Evolutionary conservation across 2,329 filamentous ascomycete species (phyloP).

Genomic region (Cucurbitaria berberidis): DNA sequence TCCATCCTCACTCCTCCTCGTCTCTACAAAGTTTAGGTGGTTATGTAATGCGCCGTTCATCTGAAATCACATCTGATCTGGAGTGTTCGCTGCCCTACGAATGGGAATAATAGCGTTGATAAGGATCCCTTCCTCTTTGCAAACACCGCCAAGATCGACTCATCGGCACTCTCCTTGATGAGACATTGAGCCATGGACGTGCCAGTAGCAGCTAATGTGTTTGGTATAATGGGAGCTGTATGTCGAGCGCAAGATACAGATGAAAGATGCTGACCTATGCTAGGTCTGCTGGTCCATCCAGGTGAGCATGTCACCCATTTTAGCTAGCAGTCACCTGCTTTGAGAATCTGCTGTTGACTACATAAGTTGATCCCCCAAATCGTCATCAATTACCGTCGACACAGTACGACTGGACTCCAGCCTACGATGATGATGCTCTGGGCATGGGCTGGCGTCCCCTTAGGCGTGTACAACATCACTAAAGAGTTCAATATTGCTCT

Average conservation of each 20-base stretch:
- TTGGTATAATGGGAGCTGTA: conserved; percentile 66
- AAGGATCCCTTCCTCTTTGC: not conserved
- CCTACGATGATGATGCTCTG: conserved; percentile 76
- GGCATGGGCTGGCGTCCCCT: conserved; percentile 70
- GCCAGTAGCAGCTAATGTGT: conserved; percentile 62
- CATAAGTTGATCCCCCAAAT: conserved; percentile 71
- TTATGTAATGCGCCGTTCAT: not conserved
- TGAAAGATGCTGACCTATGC: conserved; percentile 10
- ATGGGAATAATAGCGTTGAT: not conserved
- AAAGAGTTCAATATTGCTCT: conserved; percentile 61
- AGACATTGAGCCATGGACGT: conserved; percentile 55
- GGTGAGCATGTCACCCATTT: conserved; percentile 42
- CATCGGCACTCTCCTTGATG: not conserved
- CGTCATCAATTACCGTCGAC: conserved; percentile 69
- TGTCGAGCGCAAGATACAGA: conserved; percentile 10
- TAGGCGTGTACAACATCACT: conserved; percentile 67
- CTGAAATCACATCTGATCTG: not conserved
- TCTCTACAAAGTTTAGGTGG: not conserved
- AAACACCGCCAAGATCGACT: not conserved
- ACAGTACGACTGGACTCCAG: conserved; percentile 70
- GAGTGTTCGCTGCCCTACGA: not conserved
- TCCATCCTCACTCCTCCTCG: not conserved
- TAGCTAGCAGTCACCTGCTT: not conserved
- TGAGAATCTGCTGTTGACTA: conserved; percentile 5
- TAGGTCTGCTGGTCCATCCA: conserved; percentile 69